Conservation (phyloP, 1,139 yeast species). For the Candida gigantensis region DNA sequence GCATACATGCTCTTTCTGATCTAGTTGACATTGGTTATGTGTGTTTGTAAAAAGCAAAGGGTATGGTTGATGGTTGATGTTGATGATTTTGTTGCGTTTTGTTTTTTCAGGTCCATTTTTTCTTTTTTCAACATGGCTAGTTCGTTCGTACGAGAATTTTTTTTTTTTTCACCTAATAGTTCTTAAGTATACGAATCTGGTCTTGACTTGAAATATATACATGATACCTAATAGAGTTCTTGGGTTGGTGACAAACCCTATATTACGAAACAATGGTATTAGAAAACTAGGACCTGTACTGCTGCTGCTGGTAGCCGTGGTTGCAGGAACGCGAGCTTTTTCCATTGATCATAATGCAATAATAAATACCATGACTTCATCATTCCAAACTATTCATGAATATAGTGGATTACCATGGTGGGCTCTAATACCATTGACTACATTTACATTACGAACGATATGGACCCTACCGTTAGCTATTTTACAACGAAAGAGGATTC, state of each 20-base stretch:
- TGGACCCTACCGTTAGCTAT: constrained; percentile 82
- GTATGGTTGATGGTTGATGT: not conserved
- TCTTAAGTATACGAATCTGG: too few species aligned
- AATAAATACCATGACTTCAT: constrained; percentile 38
- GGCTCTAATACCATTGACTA: constrained; percentile 72
- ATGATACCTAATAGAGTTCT: not conserved
- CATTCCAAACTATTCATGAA: constrained; percentile 52
- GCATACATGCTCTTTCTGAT: constrained; percentile 94
- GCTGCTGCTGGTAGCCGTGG: not conserved
- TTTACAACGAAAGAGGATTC: constrained; percentile 65
- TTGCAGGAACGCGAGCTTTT: constrained; percentile 9
- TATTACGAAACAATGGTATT: not conserved
- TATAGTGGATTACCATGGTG: constrained; percentile 78
- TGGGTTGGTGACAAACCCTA: not conserved
- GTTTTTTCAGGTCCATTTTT: constrained; percentile 3
- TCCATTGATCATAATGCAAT: constrained; percentile 19
- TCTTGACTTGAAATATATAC: too few species aligned
- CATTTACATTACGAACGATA: constrained; percentile 61
- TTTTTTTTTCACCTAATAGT: too few species aligned
- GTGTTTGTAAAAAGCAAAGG: constrained; percentile 3
- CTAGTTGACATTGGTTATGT: constrained; percentile 50
- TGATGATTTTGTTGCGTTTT: not conserved
- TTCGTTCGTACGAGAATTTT: too few species aligned
- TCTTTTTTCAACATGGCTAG: too few species aligned
- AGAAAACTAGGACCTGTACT: not conserved